Conservation (phyloP, 1,284 basidiomycete genomes). For the Ustilago bromivora region DNA sequence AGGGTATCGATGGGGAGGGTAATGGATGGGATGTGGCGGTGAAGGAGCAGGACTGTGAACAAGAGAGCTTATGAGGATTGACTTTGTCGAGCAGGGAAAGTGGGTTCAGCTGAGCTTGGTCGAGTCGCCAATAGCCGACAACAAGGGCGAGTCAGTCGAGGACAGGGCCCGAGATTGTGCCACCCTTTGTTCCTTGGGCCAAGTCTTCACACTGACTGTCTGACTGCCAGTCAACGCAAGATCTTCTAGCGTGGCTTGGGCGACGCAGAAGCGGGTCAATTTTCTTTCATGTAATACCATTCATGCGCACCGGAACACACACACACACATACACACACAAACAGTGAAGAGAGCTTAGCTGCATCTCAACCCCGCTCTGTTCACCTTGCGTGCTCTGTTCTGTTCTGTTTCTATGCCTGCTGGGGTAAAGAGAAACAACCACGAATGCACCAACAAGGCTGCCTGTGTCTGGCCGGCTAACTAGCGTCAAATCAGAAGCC, state of each 20-base stretch:
- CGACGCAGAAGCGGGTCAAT: neutral
- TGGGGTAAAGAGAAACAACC: constrained; percentile 7
- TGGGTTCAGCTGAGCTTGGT: constrained; percentile 15
- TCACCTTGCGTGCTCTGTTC: neutral
- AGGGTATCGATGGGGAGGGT: constrained; percentile 5
- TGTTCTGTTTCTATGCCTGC: neutral
- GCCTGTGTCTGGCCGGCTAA: constrained; percentile 4
- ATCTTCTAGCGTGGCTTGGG: constrained; percentile 11
- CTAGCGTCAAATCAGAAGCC: constrained; percentile 19
- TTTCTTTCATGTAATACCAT: constrained; percentile 11
- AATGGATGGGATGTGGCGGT: constrained; percentile 2
- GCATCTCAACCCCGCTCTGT: constrained; percentile 10
- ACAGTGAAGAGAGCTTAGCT: neutral
- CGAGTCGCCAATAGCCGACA: constrained; percentile 7
- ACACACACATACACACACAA: too few species aligned
- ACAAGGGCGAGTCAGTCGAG: constrained; percentile 7
- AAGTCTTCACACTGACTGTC: neutral
- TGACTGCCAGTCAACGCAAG: neutral
- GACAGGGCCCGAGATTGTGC: constrained; percentile 42
- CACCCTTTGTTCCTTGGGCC: constrained; percentile 71
- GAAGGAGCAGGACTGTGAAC: neutral
- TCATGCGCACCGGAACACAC: neutral
- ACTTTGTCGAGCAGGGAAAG: neutral
- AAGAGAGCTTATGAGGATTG: constrained; percentile 19
- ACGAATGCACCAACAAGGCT: neutral